These are phyloP conservation scores for Eucalyptus shirleyi DNA, from an alignment of 345 rosid genomes.

Conservation along the genomic window DNA sequence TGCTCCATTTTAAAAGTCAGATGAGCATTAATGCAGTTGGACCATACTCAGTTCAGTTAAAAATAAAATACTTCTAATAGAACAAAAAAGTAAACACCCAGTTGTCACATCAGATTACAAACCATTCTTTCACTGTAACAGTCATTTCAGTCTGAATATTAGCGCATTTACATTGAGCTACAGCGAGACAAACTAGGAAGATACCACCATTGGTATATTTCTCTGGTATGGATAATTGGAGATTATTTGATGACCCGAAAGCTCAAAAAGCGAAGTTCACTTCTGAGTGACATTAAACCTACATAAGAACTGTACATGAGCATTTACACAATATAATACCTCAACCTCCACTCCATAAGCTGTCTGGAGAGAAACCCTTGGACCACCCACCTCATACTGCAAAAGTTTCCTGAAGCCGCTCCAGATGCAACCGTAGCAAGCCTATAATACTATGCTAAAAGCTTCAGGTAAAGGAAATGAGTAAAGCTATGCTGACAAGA, in stretches of 20 bases:
- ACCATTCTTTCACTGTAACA: background rate
- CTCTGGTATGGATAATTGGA: background rate
- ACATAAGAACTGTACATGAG: background rate
- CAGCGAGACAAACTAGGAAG: background rate
- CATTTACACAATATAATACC: constrained; percentile 28
- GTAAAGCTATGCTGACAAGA: background rate
- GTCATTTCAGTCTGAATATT: background rate
- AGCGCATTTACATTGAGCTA: background rate
- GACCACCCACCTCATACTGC: constrained; percentile 97
- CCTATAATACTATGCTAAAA: constrained; percentile 42
- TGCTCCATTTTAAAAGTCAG: background rate
- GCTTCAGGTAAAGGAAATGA: background rate
- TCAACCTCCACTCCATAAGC: constrained; percentile 98
- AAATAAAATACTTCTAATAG: background rate
- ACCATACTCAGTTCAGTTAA: background rate
- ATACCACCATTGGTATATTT: background rate
- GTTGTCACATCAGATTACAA: background rate
- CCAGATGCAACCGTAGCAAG: constrained; percentile 98
- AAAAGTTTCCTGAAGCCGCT: constrained; percentile 96
- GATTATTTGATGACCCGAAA: background rate
- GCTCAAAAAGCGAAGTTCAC: background rate
- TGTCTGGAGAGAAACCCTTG: constrained; percentile 88
- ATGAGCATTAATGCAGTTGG: background rate
- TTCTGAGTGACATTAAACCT: background rate
- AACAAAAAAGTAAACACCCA: background rate